Evolutionary conservation across 768 basidiomycete genomes (phyloP), one percentile per base, ranked within the genome.

Genomic region (Hygrophorus pudorinus): DNA sequence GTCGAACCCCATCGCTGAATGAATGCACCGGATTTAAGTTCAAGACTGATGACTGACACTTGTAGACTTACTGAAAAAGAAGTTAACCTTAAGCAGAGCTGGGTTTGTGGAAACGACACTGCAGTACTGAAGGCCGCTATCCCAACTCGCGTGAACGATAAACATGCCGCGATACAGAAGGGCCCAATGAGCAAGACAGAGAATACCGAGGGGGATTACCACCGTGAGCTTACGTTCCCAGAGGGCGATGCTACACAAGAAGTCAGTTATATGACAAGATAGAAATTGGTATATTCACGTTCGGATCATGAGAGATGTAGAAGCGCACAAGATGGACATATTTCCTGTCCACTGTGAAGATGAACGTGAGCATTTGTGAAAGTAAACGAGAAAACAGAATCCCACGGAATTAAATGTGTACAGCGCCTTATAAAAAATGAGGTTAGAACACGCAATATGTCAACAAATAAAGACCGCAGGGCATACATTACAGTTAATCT

Each of bases 151-250:
- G 9, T 65, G 59, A 24, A 86, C 75, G 27, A 81, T 70, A 57
- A 81, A 76, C 78, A 83, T 81, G 11, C 76, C 77, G 24, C 84
- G 75, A 48, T 78, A 81, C 16, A 85, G 63, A 29, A 85, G 64
- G 1, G 64, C 71, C 79, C 80, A 84, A 47, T 84, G 81, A 1
- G 67, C 78, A 24, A 80, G 50, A 50, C 74, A 78, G 10, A 84
- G 65, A 16, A 72, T 46, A 17, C 71, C 66, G 32, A 85, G 68
- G 14, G 70, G 63, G 17, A 72, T 52, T 10, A 76, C 57, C 33
- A 84, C 63, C n/a, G 58, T 59, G 20, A 58, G 61, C 44, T 73
- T 66, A 37, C 79, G 73, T 44, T 83, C 73, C 83, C 81, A 86
- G 18, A 86, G 66, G 8, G 81, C 81, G 38, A 85, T 70, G 3